Evolutionary conservation across 768 basidiomycete genomes (phyloP).

Genomic region (Lactarius indigo): DNA sequence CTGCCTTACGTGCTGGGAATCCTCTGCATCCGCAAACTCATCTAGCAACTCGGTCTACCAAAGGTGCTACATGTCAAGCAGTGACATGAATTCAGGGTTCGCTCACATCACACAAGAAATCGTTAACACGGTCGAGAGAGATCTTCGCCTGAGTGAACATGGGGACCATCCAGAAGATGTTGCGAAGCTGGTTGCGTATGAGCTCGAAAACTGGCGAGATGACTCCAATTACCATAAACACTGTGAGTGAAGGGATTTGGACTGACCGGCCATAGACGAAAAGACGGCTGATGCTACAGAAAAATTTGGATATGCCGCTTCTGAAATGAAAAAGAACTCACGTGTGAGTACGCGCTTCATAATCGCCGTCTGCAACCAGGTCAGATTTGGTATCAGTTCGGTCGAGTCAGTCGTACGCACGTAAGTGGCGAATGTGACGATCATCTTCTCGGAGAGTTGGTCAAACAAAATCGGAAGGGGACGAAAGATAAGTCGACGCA

Average conservation of each 20-base stretch:
- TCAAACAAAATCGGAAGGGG: not conserved
- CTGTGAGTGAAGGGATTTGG: not conserved
- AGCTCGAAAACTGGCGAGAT: slow-evolving; percentile 38
- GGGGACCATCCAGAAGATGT: slow-evolving; percentile 29
- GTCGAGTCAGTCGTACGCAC: not conserved
- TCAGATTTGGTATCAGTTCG: not conserved
- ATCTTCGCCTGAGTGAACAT: slow-evolving; percentile 34
- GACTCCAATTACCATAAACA: not conserved
- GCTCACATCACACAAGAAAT: slow-evolving; percentile 36
- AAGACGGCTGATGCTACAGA: slow-evolving; percentile 31
- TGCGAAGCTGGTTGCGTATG: slow-evolving; percentile 33
- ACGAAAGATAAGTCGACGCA: not conserved
- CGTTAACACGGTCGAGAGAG: slow-evolving; percentile 38
- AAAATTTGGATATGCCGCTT: not conserved
- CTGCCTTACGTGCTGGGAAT: slow-evolving; percentile 15
- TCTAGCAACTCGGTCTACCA: slow-evolving; percentile 35
- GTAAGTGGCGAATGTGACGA: slow-evolving; percentile 36
- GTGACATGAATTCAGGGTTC: not conserved
- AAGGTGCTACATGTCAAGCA: slow-evolving; percentile 32
- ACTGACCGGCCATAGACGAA: slow-evolving; percentile 30
- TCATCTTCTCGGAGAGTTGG: slow-evolving; percentile 28
- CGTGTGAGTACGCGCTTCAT: slow-evolving; percentile 35
- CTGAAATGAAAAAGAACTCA: not conserved
- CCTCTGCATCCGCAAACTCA: slow-evolving; percentile 24
- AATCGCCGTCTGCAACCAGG: slow-evolving; percentile 30